These are phyloP conservation scores for Termitomyces heimii DNA, from an alignment of 768 basidiomycete species.

Conservation along the genomic window DNA sequence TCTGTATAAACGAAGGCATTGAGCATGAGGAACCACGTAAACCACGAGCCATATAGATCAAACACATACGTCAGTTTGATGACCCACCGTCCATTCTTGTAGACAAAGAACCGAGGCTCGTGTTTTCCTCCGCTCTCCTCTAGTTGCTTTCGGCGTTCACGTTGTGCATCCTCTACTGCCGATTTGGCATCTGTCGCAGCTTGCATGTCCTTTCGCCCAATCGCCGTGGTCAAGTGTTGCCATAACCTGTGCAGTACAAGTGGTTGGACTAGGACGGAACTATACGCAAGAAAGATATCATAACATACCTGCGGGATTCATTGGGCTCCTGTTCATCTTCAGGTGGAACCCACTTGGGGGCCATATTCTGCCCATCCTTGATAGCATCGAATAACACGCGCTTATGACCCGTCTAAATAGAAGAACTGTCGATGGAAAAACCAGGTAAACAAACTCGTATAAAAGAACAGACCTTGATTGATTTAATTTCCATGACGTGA, in stretches of 20 bases:
- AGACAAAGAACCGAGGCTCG: constrained; percentile 77
- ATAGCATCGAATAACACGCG: constrained; percentile 80
- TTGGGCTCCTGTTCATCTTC: constrained; percentile 85
- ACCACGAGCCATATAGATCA: background rate
- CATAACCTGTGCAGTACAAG: constrained; percentile 51
- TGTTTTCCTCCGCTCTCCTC: constrained; percentile 70
- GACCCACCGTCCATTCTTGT: constrained; percentile 71
- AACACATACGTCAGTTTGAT: constrained; percentile 68
- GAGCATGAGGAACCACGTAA: background rate
- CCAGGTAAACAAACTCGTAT: background rate
- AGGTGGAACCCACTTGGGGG: constrained; percentile 79
- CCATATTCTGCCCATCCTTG: constrained; percentile 67
- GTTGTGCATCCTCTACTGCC: constrained; percentile 86
- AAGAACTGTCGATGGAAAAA: background rate
- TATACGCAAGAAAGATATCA: background rate
- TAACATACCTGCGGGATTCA: constrained; percentile 74
- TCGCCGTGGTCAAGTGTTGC: constrained; percentile 79
- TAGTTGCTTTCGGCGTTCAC: constrained; percentile 67
- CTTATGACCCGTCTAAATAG: constrained; percentile 53
- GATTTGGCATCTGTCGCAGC: constrained; percentile 88
- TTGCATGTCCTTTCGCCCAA: constrained; percentile 87
- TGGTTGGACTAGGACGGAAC: background rate
- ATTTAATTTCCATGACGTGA: constrained; percentile 81
- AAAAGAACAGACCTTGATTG: constrained; percentile 44
- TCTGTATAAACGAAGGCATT: constrained; percentile 28